Evolutionary conservation across 306 rosid genomes (phyloP).

Genomic region (Pyrus betulifolia): DNA sequence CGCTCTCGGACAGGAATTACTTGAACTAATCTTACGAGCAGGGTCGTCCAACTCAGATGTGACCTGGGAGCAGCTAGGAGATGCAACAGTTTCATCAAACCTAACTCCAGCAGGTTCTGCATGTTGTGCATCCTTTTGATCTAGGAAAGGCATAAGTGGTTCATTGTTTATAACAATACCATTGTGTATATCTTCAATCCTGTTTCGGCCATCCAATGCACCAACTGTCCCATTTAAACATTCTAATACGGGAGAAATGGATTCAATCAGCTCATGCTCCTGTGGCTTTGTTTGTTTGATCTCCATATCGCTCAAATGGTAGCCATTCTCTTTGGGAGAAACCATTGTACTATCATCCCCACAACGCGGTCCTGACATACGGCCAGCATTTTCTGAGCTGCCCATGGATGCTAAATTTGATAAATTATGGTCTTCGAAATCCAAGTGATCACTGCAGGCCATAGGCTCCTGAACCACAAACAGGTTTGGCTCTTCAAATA

Average conservation of each 20-base stretch:
- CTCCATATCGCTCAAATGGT: slow-evolving; percentile 32
- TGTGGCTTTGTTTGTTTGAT: slow-evolving; percentile 28
- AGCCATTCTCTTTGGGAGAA: slow-evolving; percentile 41
- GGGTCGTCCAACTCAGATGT: slow-evolving; percentile 54
- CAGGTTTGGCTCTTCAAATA: slow-evolving; percentile 47
- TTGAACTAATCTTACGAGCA: slow-evolving; percentile 40
- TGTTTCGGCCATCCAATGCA: slow-evolving; percentile 41
- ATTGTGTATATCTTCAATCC: slow-evolving; percentile 46
- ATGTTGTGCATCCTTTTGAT: slow-evolving; percentile 32
- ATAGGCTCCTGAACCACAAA: slow-evolving; percentile 42
- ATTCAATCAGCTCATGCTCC: slow-evolving; percentile 24
- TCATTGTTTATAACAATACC: slow-evolving; percentile 51
- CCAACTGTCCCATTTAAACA: slow-evolving; percentile 32
- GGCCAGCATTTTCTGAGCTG: slow-evolving; percentile 20
- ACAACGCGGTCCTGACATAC: slow-evolving; percentile 16
- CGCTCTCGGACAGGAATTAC: slow-evolving; percentile 22
- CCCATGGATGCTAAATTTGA: slow-evolving; percentile 27
- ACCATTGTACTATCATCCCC: slow-evolving; percentile 29
- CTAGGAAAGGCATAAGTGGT: slow-evolving; percentile 25
- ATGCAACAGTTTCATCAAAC: slow-evolving; percentile 35
- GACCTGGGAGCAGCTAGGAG: slow-evolving; percentile 59
- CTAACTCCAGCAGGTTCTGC: slow-evolving; percentile 29
- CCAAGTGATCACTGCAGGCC: slow-evolving; percentile 44
- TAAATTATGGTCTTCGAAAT: slow-evolving; percentile 43
- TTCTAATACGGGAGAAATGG: slow-evolving; percentile 23